Evolutionary conservation across 2,329 filamentous ascomycete genomes (phyloP), one percentile per base, ranked within the genome.

Genomic region (Pyricularia sp.): DNA sequence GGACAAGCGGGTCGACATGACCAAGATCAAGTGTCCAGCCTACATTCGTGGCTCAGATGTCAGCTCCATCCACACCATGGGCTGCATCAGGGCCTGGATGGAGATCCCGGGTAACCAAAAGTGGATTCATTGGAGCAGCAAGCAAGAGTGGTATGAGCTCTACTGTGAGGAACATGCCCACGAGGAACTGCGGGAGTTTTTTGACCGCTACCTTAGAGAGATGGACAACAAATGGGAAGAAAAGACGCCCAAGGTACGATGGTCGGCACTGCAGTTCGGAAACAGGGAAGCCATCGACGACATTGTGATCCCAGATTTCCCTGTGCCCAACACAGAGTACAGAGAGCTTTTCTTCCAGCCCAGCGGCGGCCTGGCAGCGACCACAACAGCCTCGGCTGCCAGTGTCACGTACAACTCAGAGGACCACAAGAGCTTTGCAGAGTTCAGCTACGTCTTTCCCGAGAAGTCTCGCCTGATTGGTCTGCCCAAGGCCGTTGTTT

Each of bases 131-230:
- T 78, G 76, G 75, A 74, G 75, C 66, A 74, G 74, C 1, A 76
- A 75, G 6, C 80, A 82, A 69, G 81, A 83, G 69, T 83, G 81
- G 81, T 79, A 78, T 64, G 81, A 83, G 59, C 71, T 82, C 2
- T 83, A 79, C 69, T 75, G 73, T 36, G 73, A 75, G 4, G 73
- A 72, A 1, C 74, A 79, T 31, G 75, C 76, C 1, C 74, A 73
- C 12, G 73, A 77, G 10, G 79, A 83, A 50, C 74, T 83, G 0
- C 71, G 74, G 23, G 70, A 71, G 2, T 84, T 81, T 74, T 83
- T 84, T 68, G 81, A 84, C 65, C 74, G 72, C 1, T 85, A 81
- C 69, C 75, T 83, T 20, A 81, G 80, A 31, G 79, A 75, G 0
- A 73, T 77, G 1, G 70, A 80, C 2, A 84, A 85, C 68, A 79